Base-by-base conservation (phyloP, 2,329 filamentous ascomycete genomes). In the Ilyonectria sp. region DNA sequence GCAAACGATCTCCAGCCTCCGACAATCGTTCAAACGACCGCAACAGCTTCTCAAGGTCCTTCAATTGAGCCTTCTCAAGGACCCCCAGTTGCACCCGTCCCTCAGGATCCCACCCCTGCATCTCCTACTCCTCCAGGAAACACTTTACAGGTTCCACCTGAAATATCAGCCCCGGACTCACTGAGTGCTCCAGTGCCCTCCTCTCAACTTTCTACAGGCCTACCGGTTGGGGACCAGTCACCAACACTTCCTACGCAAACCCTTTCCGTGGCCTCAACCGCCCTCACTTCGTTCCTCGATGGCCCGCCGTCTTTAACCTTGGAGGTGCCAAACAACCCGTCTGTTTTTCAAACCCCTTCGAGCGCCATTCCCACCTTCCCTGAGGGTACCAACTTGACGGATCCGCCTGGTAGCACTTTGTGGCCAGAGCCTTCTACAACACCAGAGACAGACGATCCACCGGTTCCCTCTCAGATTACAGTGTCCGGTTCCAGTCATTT, bases 381-480 rank as follows among this genome's bases (percentile, higher is more conserved):
- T 4, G 35, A 19, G 9, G 21, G 26, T 40, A 29, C 52, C 2
- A 26, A 57, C 4, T 31, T 60, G 9, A 43, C 63, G 3, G 40
- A 46, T 29, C 47, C 46, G 19, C 23, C 50, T 11, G 59, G 23
- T 17, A 37, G 49, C 19, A 29, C 23, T 26, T 29, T 19, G 6
- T 60, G 68, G 67, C 65, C 74, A 44, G 65, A 65, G 58, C 67
- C 77, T 26, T 74, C 74, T 1, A 47, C 70, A 33, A 54, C 65
- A 10, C 67, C 64, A 43, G 63, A 57, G 6, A 65, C 73, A 2
- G 67, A 72, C 8, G 63, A 69, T 10, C 71, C 74, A 19, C 70
- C 74, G 17, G 60, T 71, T 10, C 78, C 78, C 21, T 78, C 72
- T 7, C 73, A 69, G 26, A 74, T 81, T 2, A 69, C 68, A 6